Conservation (phyloP, 768 basidiomycete species). For the Antrodiella citrinella region DNA sequence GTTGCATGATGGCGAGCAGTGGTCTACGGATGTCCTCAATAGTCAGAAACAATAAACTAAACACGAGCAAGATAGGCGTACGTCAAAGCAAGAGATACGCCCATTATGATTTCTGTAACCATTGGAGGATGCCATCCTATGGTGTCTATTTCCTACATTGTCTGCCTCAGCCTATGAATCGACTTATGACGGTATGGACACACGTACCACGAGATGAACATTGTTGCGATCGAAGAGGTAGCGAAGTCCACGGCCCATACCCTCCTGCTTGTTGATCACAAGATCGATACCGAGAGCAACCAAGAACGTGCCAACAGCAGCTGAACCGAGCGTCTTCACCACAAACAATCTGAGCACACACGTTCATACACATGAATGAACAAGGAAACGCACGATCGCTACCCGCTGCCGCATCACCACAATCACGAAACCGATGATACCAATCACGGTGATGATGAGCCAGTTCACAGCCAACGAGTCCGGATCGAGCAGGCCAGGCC, state of each 20-base stretch:
- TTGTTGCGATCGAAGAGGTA: constrained; percentile 56
- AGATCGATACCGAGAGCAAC: constrained; percentile 49
- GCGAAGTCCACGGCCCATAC: constrained; percentile 57
- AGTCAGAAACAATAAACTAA: background rate
- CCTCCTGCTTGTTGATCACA: constrained; percentile 45
- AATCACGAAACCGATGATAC: constrained; percentile 31
- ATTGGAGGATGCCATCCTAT: constrained; percentile 46
- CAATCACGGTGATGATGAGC: constrained; percentile 42
- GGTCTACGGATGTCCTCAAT: constrained; percentile 31
- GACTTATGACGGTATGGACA: constrained; percentile 2
- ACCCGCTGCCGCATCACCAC: constrained; percentile 38
- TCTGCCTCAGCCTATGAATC: background rate
- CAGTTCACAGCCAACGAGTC: constrained; percentile 39
- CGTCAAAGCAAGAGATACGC: constrained; percentile 46
- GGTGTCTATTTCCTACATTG: background rate
- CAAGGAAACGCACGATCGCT: constrained; percentile 48
- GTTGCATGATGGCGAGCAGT: constrained; percentile 44
- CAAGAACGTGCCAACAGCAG: constrained; percentile 58
- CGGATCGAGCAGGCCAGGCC: constrained; percentile 39
- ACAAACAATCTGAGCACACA: background rate
- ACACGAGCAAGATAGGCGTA: constrained; percentile 24
- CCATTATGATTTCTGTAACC: constrained; percentile 42
- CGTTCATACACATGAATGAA: too few species aligned
- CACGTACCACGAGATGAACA: constrained; percentile 45
- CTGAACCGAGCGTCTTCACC: constrained; percentile 32